These are phyloP conservation scores for Stenocarpella maydis DNA, from an alignment of 2,329 filamentous ascomycete species.

Conservation along the genomic window DNA sequence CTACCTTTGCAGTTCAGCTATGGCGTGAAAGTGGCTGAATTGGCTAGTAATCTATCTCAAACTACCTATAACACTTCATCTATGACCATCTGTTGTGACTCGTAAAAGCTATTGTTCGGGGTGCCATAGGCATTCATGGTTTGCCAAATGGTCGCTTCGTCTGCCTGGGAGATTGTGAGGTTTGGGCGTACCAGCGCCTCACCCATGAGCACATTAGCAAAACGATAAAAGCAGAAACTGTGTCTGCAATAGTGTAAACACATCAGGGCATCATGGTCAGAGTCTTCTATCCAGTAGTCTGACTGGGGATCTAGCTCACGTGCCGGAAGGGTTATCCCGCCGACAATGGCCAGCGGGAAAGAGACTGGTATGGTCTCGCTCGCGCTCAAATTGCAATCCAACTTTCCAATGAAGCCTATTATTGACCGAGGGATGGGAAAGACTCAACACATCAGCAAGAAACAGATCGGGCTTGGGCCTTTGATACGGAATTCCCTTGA, in stretches of 20 bases:
- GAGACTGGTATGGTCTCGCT: background rate
- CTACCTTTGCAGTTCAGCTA: background rate
- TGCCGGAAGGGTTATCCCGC: no score
- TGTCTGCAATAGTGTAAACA: background rate
- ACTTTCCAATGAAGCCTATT: background rate
- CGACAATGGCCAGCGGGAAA: background rate
- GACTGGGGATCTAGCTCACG: no score
- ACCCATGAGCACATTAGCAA: background rate
- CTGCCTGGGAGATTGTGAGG: background rate
- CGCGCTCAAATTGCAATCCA: background rate
- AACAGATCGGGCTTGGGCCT: no score
- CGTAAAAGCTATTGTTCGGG: background rate
- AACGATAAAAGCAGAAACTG: background rate
- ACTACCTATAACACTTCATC: background rate
- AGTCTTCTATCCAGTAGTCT: slow-evolving; percentile 5
- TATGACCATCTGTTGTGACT: background rate
- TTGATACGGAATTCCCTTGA: no score
- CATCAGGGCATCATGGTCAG: background rate
- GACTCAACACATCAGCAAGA: no score
- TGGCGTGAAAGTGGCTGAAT: background rate
- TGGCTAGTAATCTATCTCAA: background rate
- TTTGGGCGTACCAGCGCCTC: background rate
- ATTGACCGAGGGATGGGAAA: no score
- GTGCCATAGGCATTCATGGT: background rate
- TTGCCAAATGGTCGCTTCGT: slow-evolving; percentile 6